A percentile compares a stretch with the other conserved stretches of the same genome.
Evolutionary conservation across 257 asterid genomes (phyloP).

Genomic region (Gentiana straminea): DNA sequence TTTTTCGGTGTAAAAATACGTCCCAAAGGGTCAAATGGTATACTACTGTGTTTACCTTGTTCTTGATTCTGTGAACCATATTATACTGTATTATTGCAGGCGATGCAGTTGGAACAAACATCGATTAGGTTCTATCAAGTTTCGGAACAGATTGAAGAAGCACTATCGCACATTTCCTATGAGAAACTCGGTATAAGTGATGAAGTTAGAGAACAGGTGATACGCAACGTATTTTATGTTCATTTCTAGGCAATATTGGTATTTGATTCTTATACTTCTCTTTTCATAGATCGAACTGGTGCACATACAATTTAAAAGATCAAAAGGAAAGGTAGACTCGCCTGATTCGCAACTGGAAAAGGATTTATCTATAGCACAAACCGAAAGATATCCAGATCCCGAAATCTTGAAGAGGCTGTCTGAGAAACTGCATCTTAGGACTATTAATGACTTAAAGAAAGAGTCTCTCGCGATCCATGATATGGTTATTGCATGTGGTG

Average conservation of each 20-base stretch:
- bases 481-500: conserved; percentile 72
- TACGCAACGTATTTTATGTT: not conserved
- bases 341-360: conserved; percentile 66
- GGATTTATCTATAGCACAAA: conserved; percentile 76
- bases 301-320: conserved; percentile 77
- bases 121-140: conserved; percentile 46
- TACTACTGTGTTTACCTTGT: not conserved
- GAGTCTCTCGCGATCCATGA: conserved; percentile 78
- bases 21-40: too few species aligned
- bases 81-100: conserved; percentile 32
- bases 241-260: not conserved
- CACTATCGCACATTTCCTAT: conserved; percentile 62
- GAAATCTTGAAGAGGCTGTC: conserved; percentile 62
- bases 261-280: not conserved
- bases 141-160: conserved; percentile 66
- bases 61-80: not conserved
- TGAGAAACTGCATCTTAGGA: conserved; percentile 72
- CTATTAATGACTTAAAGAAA: conserved; percentile 53
- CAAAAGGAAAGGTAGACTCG: conserved; percentile 59
- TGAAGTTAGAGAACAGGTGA: conserved; percentile 95
- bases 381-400: conserved; percentile 64
- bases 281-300: conserved; percentile 70
- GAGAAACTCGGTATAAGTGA: conserved; percentile 57
- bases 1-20: too few species aligned
- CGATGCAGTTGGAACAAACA: conserved; percentile 60